phyloP scores from a whole-genome alignment of 495 filamentous ascomycete genomes.

The Hypoxylon perforatum region DNA sequence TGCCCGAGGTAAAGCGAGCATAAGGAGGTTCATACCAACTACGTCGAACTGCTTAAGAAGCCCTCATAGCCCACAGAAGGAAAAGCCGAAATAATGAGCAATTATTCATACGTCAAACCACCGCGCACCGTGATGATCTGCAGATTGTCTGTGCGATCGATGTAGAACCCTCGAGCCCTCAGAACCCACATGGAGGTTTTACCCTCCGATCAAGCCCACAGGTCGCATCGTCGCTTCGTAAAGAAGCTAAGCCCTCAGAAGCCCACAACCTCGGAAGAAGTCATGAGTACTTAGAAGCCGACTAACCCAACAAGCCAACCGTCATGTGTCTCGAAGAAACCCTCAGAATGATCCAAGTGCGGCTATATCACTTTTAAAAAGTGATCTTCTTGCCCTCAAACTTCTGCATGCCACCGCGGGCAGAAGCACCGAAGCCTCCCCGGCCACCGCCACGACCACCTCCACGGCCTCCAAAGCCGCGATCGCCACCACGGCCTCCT shows the following conservation, averaged over 20 bases:
- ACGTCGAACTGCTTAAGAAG: slow-evolving; percentile 50
- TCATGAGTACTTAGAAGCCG: slow-evolving; percentile 58
- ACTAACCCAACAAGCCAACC: slow-evolving; percentile 63
- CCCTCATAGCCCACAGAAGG: slow-evolving; percentile 57
- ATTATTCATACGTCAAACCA: slow-evolving; percentile 38
- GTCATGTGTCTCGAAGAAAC: slow-evolving; percentile 51
- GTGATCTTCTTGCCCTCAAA: slow-evolving; percentile 94
- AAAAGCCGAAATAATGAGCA: slow-evolving; percentile 46
- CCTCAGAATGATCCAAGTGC: slow-evolving; percentile 55
- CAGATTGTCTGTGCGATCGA: slow-evolving; percentile 21
- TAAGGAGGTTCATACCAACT: slow-evolving; percentile 58
- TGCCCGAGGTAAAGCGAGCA: slow-evolving; percentile 42
- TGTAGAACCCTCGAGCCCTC: slow-evolving; percentile 49
- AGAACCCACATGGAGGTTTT: slow-evolving; percentile 50
- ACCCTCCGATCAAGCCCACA: slow-evolving; percentile 59
- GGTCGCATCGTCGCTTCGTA: slow-evolving; percentile 58
- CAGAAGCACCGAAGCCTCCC: slow-evolving; percentile 54
- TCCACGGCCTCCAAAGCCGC: slow-evolving; percentile 56
- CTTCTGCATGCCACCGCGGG: slow-evolving; percentile 51
- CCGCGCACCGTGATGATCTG: slow-evolving; percentile 40
- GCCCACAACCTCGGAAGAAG: slow-evolving; percentile 55
- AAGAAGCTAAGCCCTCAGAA: slow-evolving; percentile 60
- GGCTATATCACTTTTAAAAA: slow-evolving; percentile 69
- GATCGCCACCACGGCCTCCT: slow-evolving; percentile 60
- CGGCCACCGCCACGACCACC: slow-evolving; percentile 56